Percentiles rank a stretch among this genome's conserved stretches.
Conservation (phyloP, 2,329 filamentous ascomycete species). For the Alternaria ethzedia region DNA sequence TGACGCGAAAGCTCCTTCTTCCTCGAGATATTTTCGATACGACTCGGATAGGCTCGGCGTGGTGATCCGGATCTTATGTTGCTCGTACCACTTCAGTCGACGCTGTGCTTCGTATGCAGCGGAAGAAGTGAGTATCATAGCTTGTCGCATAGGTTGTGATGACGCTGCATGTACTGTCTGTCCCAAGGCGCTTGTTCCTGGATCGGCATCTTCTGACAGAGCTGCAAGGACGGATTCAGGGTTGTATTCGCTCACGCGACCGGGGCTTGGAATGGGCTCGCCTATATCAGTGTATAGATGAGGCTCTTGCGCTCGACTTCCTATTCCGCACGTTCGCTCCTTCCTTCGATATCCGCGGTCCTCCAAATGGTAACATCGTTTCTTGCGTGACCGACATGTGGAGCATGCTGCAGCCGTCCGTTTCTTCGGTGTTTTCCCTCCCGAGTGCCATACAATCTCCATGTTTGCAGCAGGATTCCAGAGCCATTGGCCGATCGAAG, state of each 20-base stretch:
- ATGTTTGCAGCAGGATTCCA: background rate
- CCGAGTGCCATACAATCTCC: conserved; percentile 6
- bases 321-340: background rate
- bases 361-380: conserved; percentile 1
- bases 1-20: background rate
- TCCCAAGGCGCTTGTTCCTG: background rate
- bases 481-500: background rate
- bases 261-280: background rate
- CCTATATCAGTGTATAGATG: background rate
- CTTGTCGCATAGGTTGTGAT: background rate
- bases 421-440: background rate
- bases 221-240: conserved; percentile 4
- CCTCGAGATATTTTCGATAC: conserved; percentile 1
- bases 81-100: conserved; percentile 2
- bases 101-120: background rate
- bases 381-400: conserved; percentile 6
- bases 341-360: background rate
- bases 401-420: background rate
- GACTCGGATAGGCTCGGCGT: background rate
- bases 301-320: background rate
- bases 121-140: background rate
- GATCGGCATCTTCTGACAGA: conserved; percentile 2
- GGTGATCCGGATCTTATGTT: background rate
- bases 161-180: background rate
- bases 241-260: conserved; percentile 9